Percentiles rank a stretch among this genome's conserved stretches.
These are phyloP conservation scores for Geranium brycei DNA, from an alignment of 345 rosid genomes.

Conservation along the genomic window DNA sequence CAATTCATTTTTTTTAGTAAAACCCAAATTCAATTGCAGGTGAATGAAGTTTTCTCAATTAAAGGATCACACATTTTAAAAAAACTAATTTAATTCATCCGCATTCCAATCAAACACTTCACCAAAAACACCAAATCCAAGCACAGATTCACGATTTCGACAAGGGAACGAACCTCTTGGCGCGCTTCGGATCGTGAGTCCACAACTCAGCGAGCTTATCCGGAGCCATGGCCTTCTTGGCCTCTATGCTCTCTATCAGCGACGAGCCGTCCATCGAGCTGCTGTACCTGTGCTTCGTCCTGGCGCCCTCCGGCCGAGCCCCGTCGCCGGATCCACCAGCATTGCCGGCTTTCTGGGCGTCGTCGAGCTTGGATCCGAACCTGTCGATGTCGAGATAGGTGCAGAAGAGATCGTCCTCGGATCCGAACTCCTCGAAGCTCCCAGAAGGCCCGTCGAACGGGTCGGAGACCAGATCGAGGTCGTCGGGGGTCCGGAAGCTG, in stretches of 20 bases:
- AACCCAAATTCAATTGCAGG: background rate
- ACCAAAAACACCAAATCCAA: background rate
- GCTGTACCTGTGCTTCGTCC: conserved; percentile 71
- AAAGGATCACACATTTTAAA: no score
- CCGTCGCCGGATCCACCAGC: conserved; percentile 1
- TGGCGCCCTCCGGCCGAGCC: background rate
- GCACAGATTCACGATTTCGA: no score
- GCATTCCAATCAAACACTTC: background rate
- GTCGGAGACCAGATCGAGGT: conserved; percentile 51
- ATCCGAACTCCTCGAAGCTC: conserved; percentile 45
- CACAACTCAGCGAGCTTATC: conserved; percentile 79
- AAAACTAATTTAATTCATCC: no score
- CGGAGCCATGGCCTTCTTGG: conserved; percentile 94
- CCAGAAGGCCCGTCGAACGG: conserved; percentile 29
- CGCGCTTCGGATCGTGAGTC: conserved; percentile 72
- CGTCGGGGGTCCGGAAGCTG: conserved; percentile 65
- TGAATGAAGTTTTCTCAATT: background rate
- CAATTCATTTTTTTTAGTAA: background rate
- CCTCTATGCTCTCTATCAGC: conserved; percentile 53
- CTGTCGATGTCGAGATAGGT: conserved; percentile 78
- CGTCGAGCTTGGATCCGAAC: conserved; percentile 42
- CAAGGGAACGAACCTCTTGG: conserved; percentile 49
- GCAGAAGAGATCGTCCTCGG: conserved; percentile 69
- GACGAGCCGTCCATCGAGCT: conserved; percentile 64
- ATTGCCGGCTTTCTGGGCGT: conserved; percentile 19